phyloP scores from a whole-genome alignment of 805 yeast genomes.

The Saturnispora quitensis region DNA sequence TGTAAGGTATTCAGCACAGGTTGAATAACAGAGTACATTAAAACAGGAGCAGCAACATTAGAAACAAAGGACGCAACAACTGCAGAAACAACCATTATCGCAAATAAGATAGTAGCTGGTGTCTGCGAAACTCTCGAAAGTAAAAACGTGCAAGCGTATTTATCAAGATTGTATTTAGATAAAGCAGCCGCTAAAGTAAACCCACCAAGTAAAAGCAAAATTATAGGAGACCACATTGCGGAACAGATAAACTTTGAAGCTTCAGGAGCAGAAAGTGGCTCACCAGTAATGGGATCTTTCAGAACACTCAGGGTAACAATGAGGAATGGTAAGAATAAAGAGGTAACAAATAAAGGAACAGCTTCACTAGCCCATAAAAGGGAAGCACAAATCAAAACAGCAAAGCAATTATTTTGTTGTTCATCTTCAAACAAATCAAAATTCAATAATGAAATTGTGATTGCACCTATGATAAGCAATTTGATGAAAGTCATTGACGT shows the following conservation, averaged over 20 bases:
- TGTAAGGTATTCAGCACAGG: conserved; percentile 82
- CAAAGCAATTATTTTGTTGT: conserved; percentile 72
- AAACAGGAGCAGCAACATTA: conserved; percentile 94
- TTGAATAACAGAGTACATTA: conserved; percentile 84
- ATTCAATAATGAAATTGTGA: conserved; percentile 41
- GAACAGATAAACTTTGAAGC: conserved; percentile 75
- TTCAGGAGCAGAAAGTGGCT: conserved; percentile 49
- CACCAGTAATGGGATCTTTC: conserved; percentile 43
- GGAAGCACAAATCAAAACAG: conserved; percentile 73
- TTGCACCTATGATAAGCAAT: conserved; percentile 35
- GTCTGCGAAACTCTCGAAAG: conserved; percentile 78
- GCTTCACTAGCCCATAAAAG: conserved; percentile 94
- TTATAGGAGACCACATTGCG: conserved; percentile 93
- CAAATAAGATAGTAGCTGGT: conserved; percentile 66
- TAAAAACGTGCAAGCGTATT: conserved; percentile 71
- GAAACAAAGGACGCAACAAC: conserved; percentile 93
- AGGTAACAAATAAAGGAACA: conserved; percentile 84
- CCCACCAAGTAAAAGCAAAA: conserved; percentile 85
- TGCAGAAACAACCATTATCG: conserved; percentile 80
- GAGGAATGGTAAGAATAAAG: conserved; percentile 72
- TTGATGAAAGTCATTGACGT: conserved; percentile 34
- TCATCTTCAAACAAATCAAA: conserved; percentile 52
- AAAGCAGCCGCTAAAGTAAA: conserved; percentile 92
- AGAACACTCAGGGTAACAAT: conserved; percentile 66
- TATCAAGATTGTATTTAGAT: conserved; percentile 85